phyloP scores from a whole-genome alignment of 495 filamentous ascomycete species.

The Penicillium diatomitis region DNA sequence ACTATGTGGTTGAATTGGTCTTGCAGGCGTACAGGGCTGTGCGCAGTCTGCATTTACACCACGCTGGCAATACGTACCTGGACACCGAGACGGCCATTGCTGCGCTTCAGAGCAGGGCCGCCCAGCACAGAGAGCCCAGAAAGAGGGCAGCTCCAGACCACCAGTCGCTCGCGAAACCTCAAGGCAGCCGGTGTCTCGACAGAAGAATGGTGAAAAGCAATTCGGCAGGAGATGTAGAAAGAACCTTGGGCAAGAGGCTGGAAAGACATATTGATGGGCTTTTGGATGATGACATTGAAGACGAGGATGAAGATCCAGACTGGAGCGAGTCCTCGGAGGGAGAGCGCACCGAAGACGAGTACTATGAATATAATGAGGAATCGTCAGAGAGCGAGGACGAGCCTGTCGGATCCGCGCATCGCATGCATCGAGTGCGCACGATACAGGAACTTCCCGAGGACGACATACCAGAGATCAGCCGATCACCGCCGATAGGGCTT shows the following conservation, averaged over 20 bases:
- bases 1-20: slow-evolving; percentile 8
- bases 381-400: slow-evolving; percentile 3
- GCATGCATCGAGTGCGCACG: not conserved
- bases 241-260: not conserved
- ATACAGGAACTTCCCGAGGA: not conserved
- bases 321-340: slow-evolving; percentile 4
- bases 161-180: not conserved
- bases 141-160: not conserved
- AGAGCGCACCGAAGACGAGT: slow-evolving; percentile 8
- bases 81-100: slow-evolving; percentile 2
- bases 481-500: not conserved
- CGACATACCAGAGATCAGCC: not conserved
- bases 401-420: not conserved
- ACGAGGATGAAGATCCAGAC: slow-evolving; percentile 8
- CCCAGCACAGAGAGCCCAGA: not conserved
- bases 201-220: too few species aligned
- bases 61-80: not conserved
- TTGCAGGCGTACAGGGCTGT: slow-evolving; percentile 10
- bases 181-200: too few species aligned
- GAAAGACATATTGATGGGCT: not conserved
- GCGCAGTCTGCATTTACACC: slow-evolving; percentile 8
- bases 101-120: slow-evolving; percentile 1
- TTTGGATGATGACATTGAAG: slow-evolving; percentile 1
- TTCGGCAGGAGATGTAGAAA: not conserved
- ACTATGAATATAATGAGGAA: slow-evolving; percentile 10